Percentiles rank a stretch among this genome's conserved stretches.
phyloP scores from a whole-genome alignment of 257 asterid genomes.

The Nicotiana obtusifolia region DNA sequence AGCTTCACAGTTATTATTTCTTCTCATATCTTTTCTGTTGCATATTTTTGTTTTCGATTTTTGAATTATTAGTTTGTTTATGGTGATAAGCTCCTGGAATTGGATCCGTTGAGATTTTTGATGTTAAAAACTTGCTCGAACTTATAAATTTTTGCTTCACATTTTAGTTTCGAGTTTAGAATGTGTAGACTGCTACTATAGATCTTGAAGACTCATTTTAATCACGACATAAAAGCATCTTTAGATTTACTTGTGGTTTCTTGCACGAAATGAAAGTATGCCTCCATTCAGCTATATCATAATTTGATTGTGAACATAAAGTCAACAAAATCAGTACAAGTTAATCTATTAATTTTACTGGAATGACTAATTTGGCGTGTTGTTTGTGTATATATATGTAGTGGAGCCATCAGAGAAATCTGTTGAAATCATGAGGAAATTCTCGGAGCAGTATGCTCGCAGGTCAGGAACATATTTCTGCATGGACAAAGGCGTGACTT shows the following conservation, averaged over 20 bases:
- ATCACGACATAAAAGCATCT: neutral
- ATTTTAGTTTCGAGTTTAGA: neutral
- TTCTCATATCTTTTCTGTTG: neutral
- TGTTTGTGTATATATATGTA: constrained; percentile 11
- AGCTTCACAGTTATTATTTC: neutral
- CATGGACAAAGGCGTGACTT: constrained; percentile 84
- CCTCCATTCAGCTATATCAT: neutral
- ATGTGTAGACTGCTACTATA: neutral
- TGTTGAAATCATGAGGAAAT: constrained; percentile 91
- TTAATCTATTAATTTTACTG: neutral
- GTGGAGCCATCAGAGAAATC: constrained; percentile 95
- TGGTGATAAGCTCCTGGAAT: neutral
- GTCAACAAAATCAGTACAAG: neutral
- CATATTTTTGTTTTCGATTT: neutral
- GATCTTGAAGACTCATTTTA: neutral
- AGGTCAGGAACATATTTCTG: constrained; percentile 83
- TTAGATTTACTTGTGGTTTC: neutral
- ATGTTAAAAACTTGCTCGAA: neutral
- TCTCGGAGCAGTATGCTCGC: constrained; percentile 98
- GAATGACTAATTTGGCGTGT: neutral
- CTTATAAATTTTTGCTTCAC: neutral
- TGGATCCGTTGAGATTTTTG: neutral
- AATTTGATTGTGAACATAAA: neutral
- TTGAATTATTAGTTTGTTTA: neutral
- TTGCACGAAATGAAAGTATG: neutral